Base-by-base conservation (phyloP, 441 rosid species). In the Populus hybrid region DNA sequence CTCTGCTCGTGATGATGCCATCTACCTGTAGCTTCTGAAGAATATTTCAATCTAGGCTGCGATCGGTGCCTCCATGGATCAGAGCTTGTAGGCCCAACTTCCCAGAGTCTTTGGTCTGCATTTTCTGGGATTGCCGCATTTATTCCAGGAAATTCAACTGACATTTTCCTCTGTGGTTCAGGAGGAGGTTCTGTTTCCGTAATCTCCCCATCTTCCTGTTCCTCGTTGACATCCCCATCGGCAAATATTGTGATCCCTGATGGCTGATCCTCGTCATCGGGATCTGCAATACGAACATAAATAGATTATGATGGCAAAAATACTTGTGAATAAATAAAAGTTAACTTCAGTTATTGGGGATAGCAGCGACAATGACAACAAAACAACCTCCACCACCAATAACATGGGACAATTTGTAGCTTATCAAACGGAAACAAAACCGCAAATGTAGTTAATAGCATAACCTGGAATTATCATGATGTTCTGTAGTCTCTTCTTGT, bases 51-150 rank as follows among this genome's bases (percentile, higher is more conserved):
- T 78, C 88, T 82, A 26, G 65, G 87, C 67, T 80, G 85, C 10
- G 78, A 69, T 57, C 82, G 83, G 71, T 71, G 85, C 82, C 89
- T 84, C 35, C 72, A 70, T 8, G 80, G 69, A 73, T 83, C 91
- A 26, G 79, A 75, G 72, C 82, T 77, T 57, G 85, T 84, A 82
- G 89, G 79, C 63, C 83, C 84, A n/a, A 87, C 82, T 57, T 80
- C 87, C 99, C 99, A 96, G 34, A 71, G 83, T 75, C 83, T 76
- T 84, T 82, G 86, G 87, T 96, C 93, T 28, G 98, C 95, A 66
- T 87, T 89, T 78, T 85, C 89, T 30, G 96, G 99, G 73, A 96
- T 88, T 36, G 96, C 93, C 64, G 94, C 97, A 74, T 96, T 96
- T 73, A 94, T 78, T 80, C 99, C 99, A 0, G 97, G 98, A 83